Evolutionary conservation across 2,329 filamentous ascomycete species (phyloP).

Genomic region (Dactylonectria macrodidyma): DNA sequence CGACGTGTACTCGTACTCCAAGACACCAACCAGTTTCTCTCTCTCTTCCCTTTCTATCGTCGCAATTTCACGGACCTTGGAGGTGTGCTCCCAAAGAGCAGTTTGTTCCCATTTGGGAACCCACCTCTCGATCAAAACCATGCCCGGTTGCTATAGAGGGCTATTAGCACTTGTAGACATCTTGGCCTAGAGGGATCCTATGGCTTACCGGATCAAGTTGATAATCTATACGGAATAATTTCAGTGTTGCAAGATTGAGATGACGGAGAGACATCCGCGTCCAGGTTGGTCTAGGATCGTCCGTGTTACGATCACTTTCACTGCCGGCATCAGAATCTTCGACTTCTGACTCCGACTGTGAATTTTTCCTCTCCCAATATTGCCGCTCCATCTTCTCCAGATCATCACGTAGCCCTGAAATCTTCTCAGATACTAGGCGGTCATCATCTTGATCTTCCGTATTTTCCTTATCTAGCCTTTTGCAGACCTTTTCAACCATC

Average conservation of each 20-base stretch:
- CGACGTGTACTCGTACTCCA: slow-evolving; percentile 20
- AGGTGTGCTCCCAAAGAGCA: not conserved
- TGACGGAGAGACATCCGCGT: not conserved
- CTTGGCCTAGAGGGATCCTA: not conserved
- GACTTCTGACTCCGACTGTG: not conserved
- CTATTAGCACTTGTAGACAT: not conserved
- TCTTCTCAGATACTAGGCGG: not conserved
- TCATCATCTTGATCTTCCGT: not conserved
- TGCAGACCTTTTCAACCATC: slow-evolving; percentile 3
- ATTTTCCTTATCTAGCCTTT: not conserved
- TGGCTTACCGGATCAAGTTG: not conserved
- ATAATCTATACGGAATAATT: not conserved
- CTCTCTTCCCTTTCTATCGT: not conserved
- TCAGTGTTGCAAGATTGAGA: not conserved
- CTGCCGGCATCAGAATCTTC: not conserved
- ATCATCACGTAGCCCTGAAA: not conserved
- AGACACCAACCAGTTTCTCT: not conserved
- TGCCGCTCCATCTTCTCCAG: not conserved
- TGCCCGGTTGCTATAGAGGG: not conserved
- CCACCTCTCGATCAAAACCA: not conserved
- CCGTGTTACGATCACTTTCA: not conserved
- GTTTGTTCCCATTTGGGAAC: slow-evolving; percentile 9
- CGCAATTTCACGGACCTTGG: not conserved
- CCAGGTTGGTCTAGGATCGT: slow-evolving; percentile 19
- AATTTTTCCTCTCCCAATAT: not conserved